Conservation (phyloP, 2,329 filamentous ascomycete genomes). For the Cadophora sp. region DNA sequence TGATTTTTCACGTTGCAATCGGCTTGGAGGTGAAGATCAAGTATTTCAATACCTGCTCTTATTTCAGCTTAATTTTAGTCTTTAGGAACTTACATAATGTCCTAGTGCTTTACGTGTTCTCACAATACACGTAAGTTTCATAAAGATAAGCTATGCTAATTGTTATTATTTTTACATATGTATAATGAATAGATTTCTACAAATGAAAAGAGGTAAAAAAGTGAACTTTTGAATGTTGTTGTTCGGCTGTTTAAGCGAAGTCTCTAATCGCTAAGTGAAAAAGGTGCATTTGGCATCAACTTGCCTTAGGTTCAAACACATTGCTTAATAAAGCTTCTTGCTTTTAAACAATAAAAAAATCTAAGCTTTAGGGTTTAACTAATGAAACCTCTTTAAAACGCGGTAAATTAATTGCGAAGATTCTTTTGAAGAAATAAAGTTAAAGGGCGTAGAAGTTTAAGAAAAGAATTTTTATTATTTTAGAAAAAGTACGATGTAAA, state of each 20-base stretch:
- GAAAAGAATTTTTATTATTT: no score
- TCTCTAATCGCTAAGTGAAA: slow-evolving; percentile 5
- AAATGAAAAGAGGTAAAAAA: slow-evolving; percentile 3
- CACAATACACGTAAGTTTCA: not conserved
- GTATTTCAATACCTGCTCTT: not conserved
- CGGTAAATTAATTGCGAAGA: not conserved
- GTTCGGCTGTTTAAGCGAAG: slow-evolving; percentile 12
- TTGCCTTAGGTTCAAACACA: not conserved
- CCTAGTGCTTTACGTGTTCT: not conserved
- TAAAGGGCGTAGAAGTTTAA: not conserved
- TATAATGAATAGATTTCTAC: not conserved
- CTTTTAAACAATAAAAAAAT: not conserved
- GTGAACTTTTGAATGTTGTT: not conserved
- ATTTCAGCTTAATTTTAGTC: not conserved
- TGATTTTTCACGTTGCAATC: not conserved
- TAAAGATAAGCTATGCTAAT: not conserved
- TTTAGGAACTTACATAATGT: not conserved
- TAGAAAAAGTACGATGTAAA: not conserved
- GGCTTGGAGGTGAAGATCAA: slow-evolving; percentile 2
- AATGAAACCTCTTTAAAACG: not conserved
- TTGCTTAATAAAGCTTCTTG: slow-evolving; percentile 1
- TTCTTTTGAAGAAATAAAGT: not conserved
- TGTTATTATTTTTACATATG: not conserved
- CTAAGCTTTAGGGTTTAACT: not conserved
- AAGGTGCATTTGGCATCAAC: slow-evolving; percentile 10